Base-by-base conservation (phyloP, 306 rosid species). In the Dalbergia cochinchinensis region DNA sequence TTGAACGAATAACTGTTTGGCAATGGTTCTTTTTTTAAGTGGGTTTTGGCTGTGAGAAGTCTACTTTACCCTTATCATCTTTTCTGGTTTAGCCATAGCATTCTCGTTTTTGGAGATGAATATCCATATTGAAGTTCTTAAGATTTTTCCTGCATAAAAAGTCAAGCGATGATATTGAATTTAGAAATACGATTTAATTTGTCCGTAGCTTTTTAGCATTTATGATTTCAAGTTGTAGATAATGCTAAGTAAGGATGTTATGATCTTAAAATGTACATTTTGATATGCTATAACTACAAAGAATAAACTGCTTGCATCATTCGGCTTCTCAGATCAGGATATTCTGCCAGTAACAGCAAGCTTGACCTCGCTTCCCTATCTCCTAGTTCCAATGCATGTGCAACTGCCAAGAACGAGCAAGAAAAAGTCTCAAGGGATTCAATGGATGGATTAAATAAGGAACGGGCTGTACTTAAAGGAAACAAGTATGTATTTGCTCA, bases 401-500 rank as follows among this genome's bases (percentile, higher is more conserved):
- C 79, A n/a, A 62, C 83, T 82, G 37, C 80, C 65, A 90, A 85
- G 91, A 85, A 85, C 51, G 98, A 89, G 82, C 80, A 19, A 55
- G 96, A 86, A 65, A 94, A 88, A 83, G 84, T 82, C 76, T 75
- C 81, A 69, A 90, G 87, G 84, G 94, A 84, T 82, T 77, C 90
- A 63, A 63, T 66, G 8, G 74, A 85, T 78, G 91, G 90, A 85
- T 81, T 82, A 84, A 82, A 81, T 77, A 87, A 83, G 84, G 96
- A 92, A 57, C 84, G 88, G 53, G 33, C 66, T 73, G 73, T 82
- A 63, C 81, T 74, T 68, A 90, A 83, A 86, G 94, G 91, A 80
- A 90, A 82, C 78, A 94, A 85, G 98, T 94, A 86, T 79, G 86
- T 67, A 62, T 58, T 44, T 53, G n/a, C 61, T 76, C 20, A 19